phyloP scores from a whole-genome alignment of 140 eudicot species.

The Bidens hawaiensis region DNA sequence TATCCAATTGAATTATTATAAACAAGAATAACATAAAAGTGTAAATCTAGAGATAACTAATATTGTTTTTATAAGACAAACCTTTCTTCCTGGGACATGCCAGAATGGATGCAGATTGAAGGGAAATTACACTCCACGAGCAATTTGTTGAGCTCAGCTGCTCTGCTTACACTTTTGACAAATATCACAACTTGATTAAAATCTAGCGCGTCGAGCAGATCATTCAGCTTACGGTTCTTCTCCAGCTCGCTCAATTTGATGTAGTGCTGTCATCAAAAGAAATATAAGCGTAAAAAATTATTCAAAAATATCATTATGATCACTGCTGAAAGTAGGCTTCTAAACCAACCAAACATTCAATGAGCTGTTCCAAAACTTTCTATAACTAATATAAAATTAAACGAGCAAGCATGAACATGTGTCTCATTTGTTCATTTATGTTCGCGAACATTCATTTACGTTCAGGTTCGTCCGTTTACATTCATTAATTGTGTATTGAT shows the following conservation, averaged over 20 bases:
- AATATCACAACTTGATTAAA: conserved; percentile 96
- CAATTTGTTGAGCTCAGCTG: conserved; percentile 94
- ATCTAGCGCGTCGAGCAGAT: conserved; percentile 89
- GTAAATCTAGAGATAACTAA: too few species aligned
- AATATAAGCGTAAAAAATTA: background rate
- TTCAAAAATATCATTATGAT: background rate
- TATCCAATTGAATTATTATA: background rate
- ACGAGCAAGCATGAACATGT: too few species aligned
- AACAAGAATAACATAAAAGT: too few species aligned
- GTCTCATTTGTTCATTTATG: too few species aligned
- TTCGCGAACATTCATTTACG: too few species aligned
- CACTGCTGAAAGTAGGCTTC: background rate
- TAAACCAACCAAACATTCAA: too few species aligned
- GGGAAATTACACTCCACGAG: conserved; percentile 98
- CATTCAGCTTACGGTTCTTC: conserved; percentile 98
- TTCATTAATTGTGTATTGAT: too few species aligned
- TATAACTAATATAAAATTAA: too few species aligned
- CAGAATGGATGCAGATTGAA: conserved; percentile 96
- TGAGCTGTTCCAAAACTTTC: too few species aligned
- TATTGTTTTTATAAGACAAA: conserved; percentile 23
- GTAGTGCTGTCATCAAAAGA: conserved; percentile 66
- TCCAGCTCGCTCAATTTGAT: conserved; percentile 95
- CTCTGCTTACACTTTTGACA: conserved; percentile 95
- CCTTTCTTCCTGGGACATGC: conserved; percentile 99
- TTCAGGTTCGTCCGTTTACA: too few species aligned